Conservation (phyloP, 2,329 filamentous ascomycete species). For the Epichloe coenophiala region DNA sequence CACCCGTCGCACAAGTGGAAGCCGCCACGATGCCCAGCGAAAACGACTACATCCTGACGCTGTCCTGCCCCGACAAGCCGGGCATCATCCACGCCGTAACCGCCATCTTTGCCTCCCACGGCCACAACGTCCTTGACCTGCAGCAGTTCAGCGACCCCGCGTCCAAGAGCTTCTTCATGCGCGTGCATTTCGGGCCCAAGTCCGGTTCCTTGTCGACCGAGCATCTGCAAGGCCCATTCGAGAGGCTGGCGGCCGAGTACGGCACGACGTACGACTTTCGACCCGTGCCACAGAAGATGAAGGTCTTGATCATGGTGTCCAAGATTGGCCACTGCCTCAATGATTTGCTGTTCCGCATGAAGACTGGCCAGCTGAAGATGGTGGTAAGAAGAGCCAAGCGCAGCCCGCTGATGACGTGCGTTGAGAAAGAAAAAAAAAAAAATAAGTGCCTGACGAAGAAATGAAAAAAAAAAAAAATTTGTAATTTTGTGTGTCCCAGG, state of each 20-base stretch:
- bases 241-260: slow-evolving; percentile 47
- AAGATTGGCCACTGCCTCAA: slow-evolving; percentile 81
- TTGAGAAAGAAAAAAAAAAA: not conserved
- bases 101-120: slow-evolving; percentile 57
- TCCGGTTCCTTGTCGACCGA: slow-evolving; percentile 31
- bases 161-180: slow-evolving; percentile 74
- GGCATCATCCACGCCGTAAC: slow-evolving; percentile 80
- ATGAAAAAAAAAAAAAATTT: accelerated
- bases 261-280: slow-evolving; percentile 60
- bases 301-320: slow-evolving; percentile 77
- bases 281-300: slow-evolving; percentile 54
- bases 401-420: too few relatives aligned
- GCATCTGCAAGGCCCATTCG: slow-evolving; percentile 42
- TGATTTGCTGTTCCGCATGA: slow-evolving; percentile 68
- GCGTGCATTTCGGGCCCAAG: slow-evolving; percentile 63
- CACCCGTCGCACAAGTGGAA: not conserved
- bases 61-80: slow-evolving; percentile 73
- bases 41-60: slow-evolving; percentile 58
- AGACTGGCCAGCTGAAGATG: slow-evolving; percentile 59
- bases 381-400: slow-evolving; percentile 25
- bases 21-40: slow-evolving; percentile 19
- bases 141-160: slow-evolving; percentile 71
- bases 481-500: slow-evolving; percentile 9
- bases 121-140: slow-evolving; percentile 70
- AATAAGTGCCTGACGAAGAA: not conserved